These are phyloP conservation scores for Hypoxylon lienhwacheense DNA, from an alignment of 495 filamentous ascomycete species.

Conservation along the genomic window DNA sequence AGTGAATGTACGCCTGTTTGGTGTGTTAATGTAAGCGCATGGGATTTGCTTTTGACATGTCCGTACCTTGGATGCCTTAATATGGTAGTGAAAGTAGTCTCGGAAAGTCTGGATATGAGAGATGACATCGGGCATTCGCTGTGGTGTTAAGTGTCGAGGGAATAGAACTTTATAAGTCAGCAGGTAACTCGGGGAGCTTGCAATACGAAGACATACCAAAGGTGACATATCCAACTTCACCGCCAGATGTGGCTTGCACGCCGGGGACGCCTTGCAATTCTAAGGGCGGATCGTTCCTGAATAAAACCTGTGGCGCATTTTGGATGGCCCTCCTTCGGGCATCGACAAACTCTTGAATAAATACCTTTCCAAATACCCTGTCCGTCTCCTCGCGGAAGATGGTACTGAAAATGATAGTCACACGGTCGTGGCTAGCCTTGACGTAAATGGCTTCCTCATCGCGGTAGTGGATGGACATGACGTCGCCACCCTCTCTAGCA, in stretches of 20 bases:
- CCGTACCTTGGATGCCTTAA: slow-evolving; percentile 91
- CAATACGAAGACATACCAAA: slow-evolving; percentile 69
- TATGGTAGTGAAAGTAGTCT: slow-evolving; percentile 99
- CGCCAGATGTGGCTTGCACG: slow-evolving; percentile 67
- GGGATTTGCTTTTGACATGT: background rate
- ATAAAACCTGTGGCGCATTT: slow-evolving; percentile 97
- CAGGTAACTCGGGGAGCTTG: background rate
- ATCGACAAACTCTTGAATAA: slow-evolving; percentile 93
- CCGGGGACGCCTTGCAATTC: slow-evolving; percentile 87
- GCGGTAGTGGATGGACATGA: slow-evolving; percentile 96
- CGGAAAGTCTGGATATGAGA: slow-evolving; percentile 99
- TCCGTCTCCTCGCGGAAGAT: slow-evolving; percentile 98
- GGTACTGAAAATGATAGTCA: slow-evolving; percentile 98
- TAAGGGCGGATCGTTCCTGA: slow-evolving; percentile 89
- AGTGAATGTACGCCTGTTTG: slow-evolving; percentile 89
- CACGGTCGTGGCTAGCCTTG: slow-evolving; percentile 93
- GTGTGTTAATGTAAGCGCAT: slow-evolving; percentile 9
- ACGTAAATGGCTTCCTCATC: slow-evolving; percentile 99
- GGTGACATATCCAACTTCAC: slow-evolving; percentile 93
- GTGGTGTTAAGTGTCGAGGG: slow-evolving; percentile 86
- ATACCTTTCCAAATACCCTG: slow-evolving; percentile 94
- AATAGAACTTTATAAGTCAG: slow-evolving; percentile 73
- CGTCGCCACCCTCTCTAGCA: slow-evolving; percentile 81
- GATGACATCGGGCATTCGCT: slow-evolving; percentile 90
- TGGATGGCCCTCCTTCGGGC: slow-evolving; percentile 91